A percentile compares a stretch with the other conserved stretches of the same genome.
Conservation (phyloP, 192 early-diverging fungal genomes). For the Linnemannia schmuckeri region DNA sequence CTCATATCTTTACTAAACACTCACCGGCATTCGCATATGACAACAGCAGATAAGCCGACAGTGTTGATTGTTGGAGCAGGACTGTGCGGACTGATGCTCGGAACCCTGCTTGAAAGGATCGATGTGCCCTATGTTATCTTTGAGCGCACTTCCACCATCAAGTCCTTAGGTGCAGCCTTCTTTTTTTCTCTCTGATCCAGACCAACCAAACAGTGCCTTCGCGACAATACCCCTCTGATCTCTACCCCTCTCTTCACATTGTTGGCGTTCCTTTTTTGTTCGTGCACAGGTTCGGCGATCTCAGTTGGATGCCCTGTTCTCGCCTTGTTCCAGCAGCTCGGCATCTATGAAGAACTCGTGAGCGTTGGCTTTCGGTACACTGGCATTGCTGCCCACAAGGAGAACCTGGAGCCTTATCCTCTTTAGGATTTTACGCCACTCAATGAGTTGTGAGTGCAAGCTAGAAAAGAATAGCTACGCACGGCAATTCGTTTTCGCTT, state of each 20-base stretch:
- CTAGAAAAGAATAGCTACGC: too few relatives aligned
- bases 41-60: not conserved
- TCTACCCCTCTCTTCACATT: too few relatives aligned
- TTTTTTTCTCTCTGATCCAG: not conserved
- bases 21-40: not conserved
- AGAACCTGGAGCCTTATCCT: not conserved
- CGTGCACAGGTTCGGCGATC: not conserved
- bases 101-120: not conserved
- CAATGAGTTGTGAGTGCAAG: too few relatives aligned
- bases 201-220: not conserved
- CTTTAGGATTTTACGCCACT: not conserved
- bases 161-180: not conserved
- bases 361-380: not conserved
- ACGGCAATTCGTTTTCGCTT: too few relatives aligned
- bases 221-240: not conserved
- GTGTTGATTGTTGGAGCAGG: conserved; percentile 5
- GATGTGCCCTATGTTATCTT: not conserved
- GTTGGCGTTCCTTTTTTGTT: not conserved
- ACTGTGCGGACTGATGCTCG: not conserved
- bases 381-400: not conserved
- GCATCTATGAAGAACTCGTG: not conserved
- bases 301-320: not conserved
- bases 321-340: conserved; percentile 6
- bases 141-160: not conserved
- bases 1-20: not conserved